Conservation (phyloP, 345 rosid genomes). For the Crucihimalaya himalaica region DNA sequence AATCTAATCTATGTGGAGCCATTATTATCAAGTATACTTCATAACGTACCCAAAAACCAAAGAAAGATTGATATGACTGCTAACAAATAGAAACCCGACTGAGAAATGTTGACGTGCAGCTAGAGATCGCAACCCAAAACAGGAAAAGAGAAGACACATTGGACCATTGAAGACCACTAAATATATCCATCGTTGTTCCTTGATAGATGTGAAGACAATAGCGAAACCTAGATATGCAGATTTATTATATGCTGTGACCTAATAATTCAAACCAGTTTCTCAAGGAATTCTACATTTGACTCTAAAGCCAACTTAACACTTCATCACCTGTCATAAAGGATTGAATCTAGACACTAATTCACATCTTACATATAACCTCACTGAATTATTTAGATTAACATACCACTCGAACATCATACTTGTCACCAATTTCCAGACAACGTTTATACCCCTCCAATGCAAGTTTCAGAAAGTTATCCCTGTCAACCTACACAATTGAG, state of each 20-base stretch:
- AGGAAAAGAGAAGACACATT: slow-evolving; percentile 1
- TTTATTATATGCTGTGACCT: slow-evolving; percentile 15
- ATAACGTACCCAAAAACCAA: slow-evolving; percentile 3
- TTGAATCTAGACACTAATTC: background rate
- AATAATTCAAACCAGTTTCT: slow-evolving; percentile 1
- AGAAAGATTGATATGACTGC: background rate
- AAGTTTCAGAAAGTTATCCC: slow-evolving; percentile 81
- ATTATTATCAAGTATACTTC: slow-evolving; percentile 11
- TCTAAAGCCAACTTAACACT: slow-evolving; percentile 13
- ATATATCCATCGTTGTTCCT: background rate
- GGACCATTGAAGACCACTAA: slow-evolving; percentile 1
- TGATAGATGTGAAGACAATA: background rate
- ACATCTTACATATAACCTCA: slow-evolving; percentile 15
- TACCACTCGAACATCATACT: slow-evolving; percentile 97
- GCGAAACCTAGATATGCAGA: background rate
- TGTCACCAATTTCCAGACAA: slow-evolving; percentile 84
- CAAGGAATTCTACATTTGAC: slow-evolving; percentile 5
- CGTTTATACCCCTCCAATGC: slow-evolving; percentile 91
- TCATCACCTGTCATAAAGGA: slow-evolving; percentile 2
- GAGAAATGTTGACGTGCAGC: slow-evolving; percentile 3
- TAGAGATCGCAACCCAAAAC: slow-evolving; percentile 6
- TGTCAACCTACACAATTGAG: slow-evolving; percentile 63
- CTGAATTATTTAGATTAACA: slow-evolving; percentile 29
- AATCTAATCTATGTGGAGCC: slow-evolving; percentile 3
- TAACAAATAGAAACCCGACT: background rate